These are phyloP conservation scores for Mortierella sp. DNA, from an alignment of 371 early-diverging fungal species.

Conservation along the genomic window DNA sequence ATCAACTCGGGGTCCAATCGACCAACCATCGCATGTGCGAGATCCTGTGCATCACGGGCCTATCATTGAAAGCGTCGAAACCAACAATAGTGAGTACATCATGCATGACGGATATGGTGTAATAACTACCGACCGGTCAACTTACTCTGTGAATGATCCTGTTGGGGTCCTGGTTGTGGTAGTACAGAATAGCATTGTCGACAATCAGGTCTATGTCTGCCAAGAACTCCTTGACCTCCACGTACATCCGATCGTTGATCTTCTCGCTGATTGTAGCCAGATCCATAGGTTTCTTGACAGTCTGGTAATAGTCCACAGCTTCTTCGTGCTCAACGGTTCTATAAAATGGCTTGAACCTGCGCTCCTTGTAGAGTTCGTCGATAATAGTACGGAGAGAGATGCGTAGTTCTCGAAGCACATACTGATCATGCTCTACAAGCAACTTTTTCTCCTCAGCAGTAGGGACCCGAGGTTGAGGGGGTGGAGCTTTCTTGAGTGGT, in stretches of 20 bases:
- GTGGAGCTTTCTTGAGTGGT: constrained; percentile 56
- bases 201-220: constrained; percentile 59
- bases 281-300: constrained; percentile 81
- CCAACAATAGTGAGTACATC: not conserved
- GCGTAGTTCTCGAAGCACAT: constrained; percentile 60
- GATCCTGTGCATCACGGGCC: constrained; percentile 49
- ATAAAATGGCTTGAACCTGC: constrained; percentile 57
- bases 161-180: constrained; percentile 36
- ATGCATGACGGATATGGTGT: not conserved
- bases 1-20: constrained; percentile 47
- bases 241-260: constrained; percentile 67
- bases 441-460: constrained; percentile 56
- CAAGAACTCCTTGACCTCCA: constrained; percentile 61
- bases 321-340: constrained; percentile 58
- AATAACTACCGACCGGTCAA: not conserved
- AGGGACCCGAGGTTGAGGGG: constrained; percentile 59
- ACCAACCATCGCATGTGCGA: constrained; percentile 36
- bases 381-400: constrained; percentile 60
- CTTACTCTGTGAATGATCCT: constrained; percentile 37
- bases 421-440: constrained; percentile 57
- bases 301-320: constrained; percentile 56
- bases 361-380: constrained; percentile 57
- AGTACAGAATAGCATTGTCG: constrained; percentile 39
- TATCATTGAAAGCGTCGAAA: not conserved
- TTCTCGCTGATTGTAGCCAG: constrained; percentile 70